Percentiles rank a stretch among this genome's conserved stretches.
phyloP scores from a whole-genome alignment of 306 rosid genomes.

The Cajanus cajan region DNA sequence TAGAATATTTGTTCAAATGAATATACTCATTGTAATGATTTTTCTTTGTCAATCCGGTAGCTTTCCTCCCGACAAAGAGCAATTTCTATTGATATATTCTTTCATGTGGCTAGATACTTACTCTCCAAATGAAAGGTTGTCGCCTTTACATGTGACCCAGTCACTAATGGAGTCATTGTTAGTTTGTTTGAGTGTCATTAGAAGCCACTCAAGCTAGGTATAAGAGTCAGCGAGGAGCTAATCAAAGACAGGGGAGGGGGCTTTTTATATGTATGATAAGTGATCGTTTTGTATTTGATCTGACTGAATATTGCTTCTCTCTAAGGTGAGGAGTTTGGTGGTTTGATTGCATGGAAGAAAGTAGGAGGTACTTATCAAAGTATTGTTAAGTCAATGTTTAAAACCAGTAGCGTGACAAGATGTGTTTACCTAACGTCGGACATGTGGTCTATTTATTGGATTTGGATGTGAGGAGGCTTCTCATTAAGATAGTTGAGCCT shows the following conservation, averaged over 20 bases:
- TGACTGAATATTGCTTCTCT: background rate
- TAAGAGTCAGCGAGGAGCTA: background rate
- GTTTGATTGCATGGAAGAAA: background rate
- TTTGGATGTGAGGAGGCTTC: background rate
- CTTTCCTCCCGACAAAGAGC: constrained; percentile 33
- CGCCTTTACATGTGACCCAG: background rate
- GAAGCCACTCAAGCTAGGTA: background rate
- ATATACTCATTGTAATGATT: constrained; percentile 45
- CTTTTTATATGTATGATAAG: background rate
- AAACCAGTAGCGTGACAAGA: background rate
- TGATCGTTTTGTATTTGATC: background rate
- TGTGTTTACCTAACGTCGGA: background rate
- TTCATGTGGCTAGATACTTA: constrained; percentile 5
- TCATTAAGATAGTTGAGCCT: background rate
- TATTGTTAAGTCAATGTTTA: background rate
- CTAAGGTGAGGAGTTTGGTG: background rate
- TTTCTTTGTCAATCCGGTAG: constrained; percentile 36
- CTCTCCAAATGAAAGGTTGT: background rate
- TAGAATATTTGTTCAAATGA: constrained; percentile 47
- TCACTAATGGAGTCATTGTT: background rate
- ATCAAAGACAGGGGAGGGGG: background rate
- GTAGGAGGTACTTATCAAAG: background rate
- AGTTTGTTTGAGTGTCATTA: constrained; percentile 6
- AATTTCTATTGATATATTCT: constrained; percentile 15
- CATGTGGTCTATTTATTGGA: background rate